Percentiles rank a stretch among this genome's conserved stretches.
These are phyloP conservation scores for Taiozyma sp. DNA, from an alignment of 1,139 yeast genomes.

Conservation along the genomic window DNA sequence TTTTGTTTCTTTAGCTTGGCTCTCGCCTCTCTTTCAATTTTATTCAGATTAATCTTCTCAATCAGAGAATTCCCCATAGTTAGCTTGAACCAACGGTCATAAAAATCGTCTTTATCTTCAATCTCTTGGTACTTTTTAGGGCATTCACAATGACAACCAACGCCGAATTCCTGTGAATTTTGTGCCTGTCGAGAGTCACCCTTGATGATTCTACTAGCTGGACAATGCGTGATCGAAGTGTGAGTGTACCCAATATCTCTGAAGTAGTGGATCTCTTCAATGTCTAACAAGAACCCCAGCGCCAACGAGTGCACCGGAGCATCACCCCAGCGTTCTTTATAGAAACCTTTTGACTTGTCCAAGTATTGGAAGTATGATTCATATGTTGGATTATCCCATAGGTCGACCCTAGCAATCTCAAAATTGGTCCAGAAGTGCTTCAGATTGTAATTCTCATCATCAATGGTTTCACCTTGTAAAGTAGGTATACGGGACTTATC, in stretches of 20 bases:
- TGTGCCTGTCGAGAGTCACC: slow-evolving; percentile 37
- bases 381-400: slow-evolving; percentile 62
- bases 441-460: slow-evolving; percentile 64
- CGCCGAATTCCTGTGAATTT: slow-evolving; percentile 47
- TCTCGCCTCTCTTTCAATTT: slow-evolving; percentile 3
- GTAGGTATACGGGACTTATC: slow-evolving; percentile 29
- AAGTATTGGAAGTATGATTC: slow-evolving; percentile 58
- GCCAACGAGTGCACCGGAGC: slow-evolving; percentile 91
- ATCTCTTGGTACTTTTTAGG: slow-evolving; percentile 39
- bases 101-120: slow-evolving; percentile 37
- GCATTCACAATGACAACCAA: slow-evolving; percentile 85
- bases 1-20: slow-evolving; percentile 1
- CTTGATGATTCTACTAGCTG: slow-evolving; percentile 25
- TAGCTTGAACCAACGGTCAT: slow-evolving; percentile 33
- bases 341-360: slow-evolving; percentile 75
- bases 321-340: slow-evolving; percentile 91
- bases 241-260: slow-evolving; percentile 87
- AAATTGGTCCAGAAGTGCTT: slow-evolving; percentile 95
- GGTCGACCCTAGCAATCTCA: slow-evolving; percentile 77
- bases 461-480: slow-evolving; percentile 46
- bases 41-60: slow-evolving; percentile 1
- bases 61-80: slow-evolving; percentile 17
- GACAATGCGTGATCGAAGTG: slow-evolving; percentile 78
- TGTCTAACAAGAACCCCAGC: slow-evolving; percentile 61
- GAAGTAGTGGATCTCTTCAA: slow-evolving; percentile 76